Base-by-base conservation (phyloP, 176 grass and related monocot species). In the Phyllostachys edulis region DNA sequence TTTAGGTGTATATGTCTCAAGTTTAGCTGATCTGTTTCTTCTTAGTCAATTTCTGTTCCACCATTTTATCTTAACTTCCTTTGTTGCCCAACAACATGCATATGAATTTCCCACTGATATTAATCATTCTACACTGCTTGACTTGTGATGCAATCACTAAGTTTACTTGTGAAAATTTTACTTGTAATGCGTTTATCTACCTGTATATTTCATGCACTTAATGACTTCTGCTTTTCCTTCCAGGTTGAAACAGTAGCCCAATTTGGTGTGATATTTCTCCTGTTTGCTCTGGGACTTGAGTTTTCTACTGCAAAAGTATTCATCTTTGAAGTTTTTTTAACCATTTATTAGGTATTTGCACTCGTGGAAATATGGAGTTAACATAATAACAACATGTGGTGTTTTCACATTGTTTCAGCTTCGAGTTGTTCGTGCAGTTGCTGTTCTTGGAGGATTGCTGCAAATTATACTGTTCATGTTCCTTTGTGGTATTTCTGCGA, bases 181-280 rank as follows among this genome's bases (percentile, higher is more conserved):
- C 40, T 36, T 83, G 37, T n/a, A 13, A 83, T 13, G 37, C 66
- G 20, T 47, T 36, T 54, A 49, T 79, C 46, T 27, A 46, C n/a
- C 29, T 62, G 8, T 66, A 47, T 60, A 38, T 61, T 75, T 87
- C 11, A 73, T 78, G 9, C 52, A 34, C 63, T 40, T 78, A 52
- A 54, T 69, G 63, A 42, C n/a, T 20, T 87, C 60, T 42, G 9
- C 34, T 80, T 85, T 80, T 62, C 20, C 17, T 47, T 89, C 69
- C 86, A 99, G 97, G 97, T 99, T 75, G 97, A 99, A 92, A 99
- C 97, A 42, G 97, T 99, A 55, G 97, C 97, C 11, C 97, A 99
- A 76, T 99, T 99, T 96, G 97, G 97, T 78, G 97, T 99, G 63
- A 99, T 99, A 75, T 99, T 99, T 91, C 97, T 99, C 38, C 88